phyloP scores from a whole-genome alignment of 139 green algal species.

The Picochlorum sp. region DNA sequence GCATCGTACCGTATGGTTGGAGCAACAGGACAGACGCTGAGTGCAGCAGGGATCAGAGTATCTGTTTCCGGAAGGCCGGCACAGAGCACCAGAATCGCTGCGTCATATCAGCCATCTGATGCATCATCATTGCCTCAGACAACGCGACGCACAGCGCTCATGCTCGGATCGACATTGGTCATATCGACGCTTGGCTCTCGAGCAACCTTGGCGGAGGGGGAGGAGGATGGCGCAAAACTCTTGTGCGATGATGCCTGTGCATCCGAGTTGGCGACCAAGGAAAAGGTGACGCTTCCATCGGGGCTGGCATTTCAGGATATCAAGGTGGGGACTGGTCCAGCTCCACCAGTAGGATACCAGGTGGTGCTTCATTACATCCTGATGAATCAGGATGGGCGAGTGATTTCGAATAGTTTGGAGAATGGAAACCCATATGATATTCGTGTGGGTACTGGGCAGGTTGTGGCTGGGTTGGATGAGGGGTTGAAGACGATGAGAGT shows the following conservation, averaged over 20 bases:
- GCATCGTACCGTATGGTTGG: too few species aligned
- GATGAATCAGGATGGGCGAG: conserved; percentile 62
- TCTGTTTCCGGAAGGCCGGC: too few species aligned
- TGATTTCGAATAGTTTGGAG: conserved; percentile 82
- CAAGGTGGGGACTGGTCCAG: conserved; percentile 54
- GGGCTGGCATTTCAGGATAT: conserved; percentile 91
- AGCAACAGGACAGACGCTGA: too few species aligned
- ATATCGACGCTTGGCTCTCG: neutral
- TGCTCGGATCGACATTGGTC: neutral
- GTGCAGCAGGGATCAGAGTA: too few species aligned
- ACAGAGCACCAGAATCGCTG: too few species aligned
- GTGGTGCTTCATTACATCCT: conserved; percentile 87
- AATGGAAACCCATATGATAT: conserved; percentile 84
- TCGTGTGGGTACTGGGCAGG: conserved; percentile 53
- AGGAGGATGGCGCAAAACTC: conserved; percentile 10
- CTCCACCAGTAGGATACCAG: conserved; percentile 51
- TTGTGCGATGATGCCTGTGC: conserved; percentile 66
- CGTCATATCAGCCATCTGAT: too few species aligned
- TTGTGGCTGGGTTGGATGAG: conserved; percentile 82
- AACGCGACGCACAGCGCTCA: neutral
- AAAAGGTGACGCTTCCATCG: conserved; percentile 50
- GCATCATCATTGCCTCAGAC: too few species aligned
- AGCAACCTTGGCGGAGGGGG: conserved; percentile 9
- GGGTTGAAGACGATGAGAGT: conserved; percentile 78
- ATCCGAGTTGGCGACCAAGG: conserved; percentile 28